phyloP scores from a whole-genome alignment of 1,284 basidiomycete species.

The Marasmius tenuissimus region DNA sequence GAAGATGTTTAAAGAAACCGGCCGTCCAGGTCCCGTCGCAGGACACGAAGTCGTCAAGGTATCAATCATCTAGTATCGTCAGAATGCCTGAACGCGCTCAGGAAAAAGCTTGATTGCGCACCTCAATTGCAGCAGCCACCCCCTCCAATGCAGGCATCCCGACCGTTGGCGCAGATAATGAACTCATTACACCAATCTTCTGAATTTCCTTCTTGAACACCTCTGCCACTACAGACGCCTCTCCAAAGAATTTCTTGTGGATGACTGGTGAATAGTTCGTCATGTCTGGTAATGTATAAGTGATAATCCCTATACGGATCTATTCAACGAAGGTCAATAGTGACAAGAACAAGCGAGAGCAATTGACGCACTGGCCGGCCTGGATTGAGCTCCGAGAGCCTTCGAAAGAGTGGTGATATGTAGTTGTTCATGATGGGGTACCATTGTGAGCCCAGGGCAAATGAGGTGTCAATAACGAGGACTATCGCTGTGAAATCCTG shows the following conservation, averaged over 20 bases:
- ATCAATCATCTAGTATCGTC: not conserved
- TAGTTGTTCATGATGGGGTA: not conserved
- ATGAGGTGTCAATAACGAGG: not conserved
- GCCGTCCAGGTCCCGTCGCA: not conserved
- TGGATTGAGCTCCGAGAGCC: not conserved
- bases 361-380: not conserved
- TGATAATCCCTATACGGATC: not conserved
- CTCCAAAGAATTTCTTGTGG: not conserved
- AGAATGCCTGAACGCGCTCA: too few relatives aligned
- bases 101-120: not conserved
- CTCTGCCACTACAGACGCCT: not conserved
- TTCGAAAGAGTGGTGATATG: not conserved
- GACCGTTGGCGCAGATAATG: not conserved
- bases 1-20: not conserved
- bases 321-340: not conserved
- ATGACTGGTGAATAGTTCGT: not conserved
- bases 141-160: conserved; percentile 1
- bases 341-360: not conserved
- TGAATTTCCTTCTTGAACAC: not conserved
- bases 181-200: not conserved
- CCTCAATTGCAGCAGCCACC: not conserved
- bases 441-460: not conserved
- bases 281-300: not conserved
- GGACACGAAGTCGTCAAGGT: not conserved
- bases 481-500: not conserved